phyloP scores from a whole-genome alignment of 1,284 basidiomycete species.

The Phylloporus sp. region DNA sequence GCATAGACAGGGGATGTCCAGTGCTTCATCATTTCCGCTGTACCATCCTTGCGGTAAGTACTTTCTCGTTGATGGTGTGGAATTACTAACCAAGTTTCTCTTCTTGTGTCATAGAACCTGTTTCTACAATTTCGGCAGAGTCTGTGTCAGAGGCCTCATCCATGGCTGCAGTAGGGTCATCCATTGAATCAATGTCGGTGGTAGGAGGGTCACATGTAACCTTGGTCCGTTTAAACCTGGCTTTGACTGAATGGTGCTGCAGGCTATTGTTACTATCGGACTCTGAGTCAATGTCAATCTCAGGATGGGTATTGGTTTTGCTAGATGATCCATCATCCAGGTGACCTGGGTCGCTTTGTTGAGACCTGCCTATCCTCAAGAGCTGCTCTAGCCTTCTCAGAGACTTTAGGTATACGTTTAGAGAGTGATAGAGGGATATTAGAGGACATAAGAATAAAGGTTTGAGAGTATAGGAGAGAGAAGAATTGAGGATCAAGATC shows the following conservation, averaged over 20 bases:
- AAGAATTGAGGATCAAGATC: neutral
- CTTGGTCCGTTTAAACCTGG: too few species aligned
- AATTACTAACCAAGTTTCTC: slow-evolving; percentile 1
- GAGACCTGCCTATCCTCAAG: neutral
- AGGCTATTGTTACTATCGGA: neutral
- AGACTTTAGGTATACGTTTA: neutral
- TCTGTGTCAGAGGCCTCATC: neutral
- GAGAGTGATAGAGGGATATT: neutral
- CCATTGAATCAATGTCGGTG: neutral
- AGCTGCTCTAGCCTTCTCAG: slow-evolving; percentile 2
- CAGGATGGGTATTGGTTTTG: neutral
- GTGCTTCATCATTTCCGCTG: neutral
- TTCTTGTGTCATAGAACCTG: neutral
- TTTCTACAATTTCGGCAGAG: neutral
- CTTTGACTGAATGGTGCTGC: too few species aligned
- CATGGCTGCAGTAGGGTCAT: neutral
- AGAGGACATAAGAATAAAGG: neutral
- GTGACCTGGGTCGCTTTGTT: neutral
- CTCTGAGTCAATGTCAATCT: neutral
- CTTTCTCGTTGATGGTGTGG: neutral
- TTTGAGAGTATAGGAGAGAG: too few species aligned
- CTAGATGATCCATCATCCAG: too few species aligned
- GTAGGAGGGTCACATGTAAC: too few species aligned
- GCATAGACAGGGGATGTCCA: neutral
- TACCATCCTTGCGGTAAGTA: neutral